Base-by-base conservation (phyloP, 345 rosid genomes). In the Camelina hispida region DNA sequence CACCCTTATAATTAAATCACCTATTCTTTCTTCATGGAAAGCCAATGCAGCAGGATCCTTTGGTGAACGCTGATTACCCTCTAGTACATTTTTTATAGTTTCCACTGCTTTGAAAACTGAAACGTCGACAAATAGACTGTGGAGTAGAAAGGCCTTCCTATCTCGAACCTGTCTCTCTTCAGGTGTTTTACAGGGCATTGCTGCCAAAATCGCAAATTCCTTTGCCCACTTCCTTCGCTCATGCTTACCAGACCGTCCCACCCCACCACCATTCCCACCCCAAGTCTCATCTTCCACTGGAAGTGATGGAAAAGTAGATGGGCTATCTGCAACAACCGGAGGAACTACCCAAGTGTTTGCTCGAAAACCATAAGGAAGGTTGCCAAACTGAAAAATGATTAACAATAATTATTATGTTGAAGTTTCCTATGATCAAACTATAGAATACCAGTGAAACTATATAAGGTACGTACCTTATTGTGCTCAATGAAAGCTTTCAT, bases 131-230 rank as follows among this genome's bases (percentile, higher is more conserved):
- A 94, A 94, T 82, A 88, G 76, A 73, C 89, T 86, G 76, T 94
- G 99, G 61, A 94, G 93, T 76, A 92, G 77, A 75, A 94, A 90
- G 52, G 97, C 97, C 74, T 94, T 90, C 65, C 91, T 78, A 77
- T 94, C 99, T 78, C 99, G 91, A 40, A 81, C 82, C 80, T 92
- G 89, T 84, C 99, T 92, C 88, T 94, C 97, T 78, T 94, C 97
- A 20, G 92, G 83, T 14, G 97, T 90, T 83, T 90, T 88, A 81
- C 97, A 92, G 71, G 99, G 96, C 89, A 94, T 85, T 22, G 92
- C 86, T 11, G 97, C 97, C 85, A 94, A 84, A 72, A 92, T 81
- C 25, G 92, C 96, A 81, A 94, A 94, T 32, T 94, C 97, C 54
- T 84, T 87, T 4, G 93, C 91, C 98, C 99, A 94, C 59, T 83